Conservation (phyloP, 495 filamentous ascomycete genomes). For the Penicillium dipodomyicola region DNA sequence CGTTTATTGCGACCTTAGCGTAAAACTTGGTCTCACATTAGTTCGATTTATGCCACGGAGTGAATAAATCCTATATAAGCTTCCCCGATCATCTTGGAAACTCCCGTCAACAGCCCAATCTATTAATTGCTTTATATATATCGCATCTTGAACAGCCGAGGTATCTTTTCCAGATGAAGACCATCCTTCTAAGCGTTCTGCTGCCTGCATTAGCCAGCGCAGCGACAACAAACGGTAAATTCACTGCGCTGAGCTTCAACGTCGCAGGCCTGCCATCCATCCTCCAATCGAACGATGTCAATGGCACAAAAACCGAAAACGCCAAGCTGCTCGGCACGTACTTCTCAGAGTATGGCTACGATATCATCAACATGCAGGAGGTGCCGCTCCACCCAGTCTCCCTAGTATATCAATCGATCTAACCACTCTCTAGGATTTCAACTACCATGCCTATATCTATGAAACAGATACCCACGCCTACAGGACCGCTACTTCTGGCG, state of each 20-base stretch:
- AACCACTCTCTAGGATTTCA: conserved; percentile 49
- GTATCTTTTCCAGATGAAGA: conserved; percentile 4
- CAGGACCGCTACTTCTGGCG: conserved; percentile 59
- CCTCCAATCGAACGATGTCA: conserved; percentile 51
- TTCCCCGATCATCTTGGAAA: background rate
- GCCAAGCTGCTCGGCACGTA: conserved; percentile 46
- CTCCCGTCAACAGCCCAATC: background rate
- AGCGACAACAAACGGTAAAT: conserved; percentile 26
- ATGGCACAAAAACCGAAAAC: conserved; percentile 54
- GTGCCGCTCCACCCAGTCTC: conserved; percentile 18
- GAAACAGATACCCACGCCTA: conserved; percentile 53
- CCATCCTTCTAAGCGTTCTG: conserved; percentile 2
- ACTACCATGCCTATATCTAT: conserved; percentile 61
- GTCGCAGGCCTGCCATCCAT: conserved; percentile 58
- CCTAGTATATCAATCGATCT: background rate
- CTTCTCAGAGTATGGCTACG: conserved; percentile 52
- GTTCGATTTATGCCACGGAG: background rate
- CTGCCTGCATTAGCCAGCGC: conserved; percentile 13
- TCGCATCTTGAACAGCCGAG: background rate
- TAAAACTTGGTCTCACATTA: background rate
- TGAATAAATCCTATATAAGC: background rate
- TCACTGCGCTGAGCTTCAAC: conserved; percentile 58
- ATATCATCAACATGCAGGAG: conserved; percentile 62
- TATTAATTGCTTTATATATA: background rate
- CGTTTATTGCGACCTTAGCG: background rate